Evolutionary conservation across 345 rosid genomes (phyloP).

Genomic region (Brassica incana): DNA sequence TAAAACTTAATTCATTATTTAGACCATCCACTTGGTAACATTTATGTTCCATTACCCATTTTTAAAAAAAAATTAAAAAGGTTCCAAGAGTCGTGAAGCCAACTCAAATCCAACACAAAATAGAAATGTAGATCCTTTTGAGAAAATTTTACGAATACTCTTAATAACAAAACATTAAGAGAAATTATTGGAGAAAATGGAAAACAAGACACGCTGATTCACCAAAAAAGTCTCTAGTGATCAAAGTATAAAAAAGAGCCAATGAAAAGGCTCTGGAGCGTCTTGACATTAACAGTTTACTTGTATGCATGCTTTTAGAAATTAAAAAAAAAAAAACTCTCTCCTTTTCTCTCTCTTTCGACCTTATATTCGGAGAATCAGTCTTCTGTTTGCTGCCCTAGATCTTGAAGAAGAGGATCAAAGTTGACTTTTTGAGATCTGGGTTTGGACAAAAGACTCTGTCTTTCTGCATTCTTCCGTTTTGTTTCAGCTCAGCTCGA

Average conservation of each 20-base stretch:
- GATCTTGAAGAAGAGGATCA: slow-evolving; percentile 31
- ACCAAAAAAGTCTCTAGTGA: neutral
- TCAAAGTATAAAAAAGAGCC: slow-evolving; percentile 10
- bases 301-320: slow-evolving; percentile 20
- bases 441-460: slow-evolving; percentile 30
- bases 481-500: slow-evolving; percentile 18
- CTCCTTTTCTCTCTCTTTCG: slow-evolving; percentile 27
- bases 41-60: neutral
- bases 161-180: slow-evolving; percentile 7
- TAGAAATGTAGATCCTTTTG: slow-evolving; percentile 18
- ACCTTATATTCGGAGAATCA: slow-evolving; percentile 15
- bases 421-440: slow-evolving; percentile 22
- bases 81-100: slow-evolving; percentile 30
- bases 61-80: neutral
- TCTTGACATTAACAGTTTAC: slow-evolving; percentile 14
- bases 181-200: slow-evolving; percentile 15
- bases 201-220: neutral
- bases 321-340: neutral
- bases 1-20: slow-evolving; percentile 2
- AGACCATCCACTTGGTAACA: slow-evolving; percentile 12
- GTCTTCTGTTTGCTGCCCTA: slow-evolving; percentile 19
- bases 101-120: slow-evolving; percentile 26
- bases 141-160: neutral
- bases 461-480: slow-evolving; percentile 28
- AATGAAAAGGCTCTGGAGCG: slow-evolving; percentile 11